Base-by-base conservation (phyloP, 2,329 filamentous ascomycete genomes). In the Penicillium sp. region DNA sequence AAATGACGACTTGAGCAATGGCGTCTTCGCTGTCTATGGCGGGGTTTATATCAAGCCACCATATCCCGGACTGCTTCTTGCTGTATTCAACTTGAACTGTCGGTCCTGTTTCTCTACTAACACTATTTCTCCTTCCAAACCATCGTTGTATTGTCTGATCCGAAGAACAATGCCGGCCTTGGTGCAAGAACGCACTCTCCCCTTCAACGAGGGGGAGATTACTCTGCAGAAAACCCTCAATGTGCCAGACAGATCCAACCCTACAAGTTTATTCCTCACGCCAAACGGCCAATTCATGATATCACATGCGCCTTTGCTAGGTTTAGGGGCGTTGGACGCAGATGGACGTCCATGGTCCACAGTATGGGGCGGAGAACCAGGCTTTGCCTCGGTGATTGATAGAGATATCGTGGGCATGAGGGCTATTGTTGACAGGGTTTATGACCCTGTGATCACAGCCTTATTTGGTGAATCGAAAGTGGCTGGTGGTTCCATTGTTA, bases 281-380 rank as follows among this genome's bases (percentile, higher is more conserved):
- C 53, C 46, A 49, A 42, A 55, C 23, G 53, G 53, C 24, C 30
- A 49, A 33, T 49, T 35, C 5, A 49, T 55, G 53, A 14, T 55
- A 23, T 42, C 53, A 5, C 46, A 38, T n/a, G 53, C 53, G 3
- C 85, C 89, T 0, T 77, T 94, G 7, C 76, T 94, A 14, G 89
- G 89, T 0, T 73, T 95, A 18, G 90, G 90, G 1, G 83, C 88
- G 0, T 72, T 92, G 1, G 90, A 94, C 65, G 70, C 74, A 2
- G 65, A 84, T 20, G 81, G 81, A 2, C 76, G 83, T 20, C 89
- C 88, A 1, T 95, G 90, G 90, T 88, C 87, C 16, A 88, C 88
- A 0, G 61, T 95, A 7, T 88, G 88, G 84, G 89, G 89, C n/a
- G 90, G 90, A 16, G 77, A 86, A 57, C 71, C 81, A 1, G 88